Conservation (phyloP, 257 asterid genomes). For the Solanum lycopersicoides region DNA sequence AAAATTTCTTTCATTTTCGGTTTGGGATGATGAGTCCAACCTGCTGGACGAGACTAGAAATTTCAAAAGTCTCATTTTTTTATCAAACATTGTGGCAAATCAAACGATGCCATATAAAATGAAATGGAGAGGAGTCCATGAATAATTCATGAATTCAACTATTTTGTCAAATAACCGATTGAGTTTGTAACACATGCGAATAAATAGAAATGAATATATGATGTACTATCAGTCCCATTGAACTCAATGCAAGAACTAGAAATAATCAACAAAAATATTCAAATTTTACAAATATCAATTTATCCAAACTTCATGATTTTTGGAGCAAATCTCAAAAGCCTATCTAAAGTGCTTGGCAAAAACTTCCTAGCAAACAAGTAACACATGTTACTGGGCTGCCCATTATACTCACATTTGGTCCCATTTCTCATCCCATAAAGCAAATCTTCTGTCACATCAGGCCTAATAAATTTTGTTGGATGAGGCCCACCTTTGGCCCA, state of each 20-base stretch:
- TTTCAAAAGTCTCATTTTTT: too few species aligned
- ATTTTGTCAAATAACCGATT: neutral
- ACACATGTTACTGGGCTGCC: conserved; percentile 33
- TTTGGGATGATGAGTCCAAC: too few species aligned
- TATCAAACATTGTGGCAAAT: rapidly evolving
- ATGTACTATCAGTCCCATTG: neutral
- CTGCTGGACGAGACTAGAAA: too few species aligned
- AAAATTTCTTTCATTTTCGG: too few species aligned
- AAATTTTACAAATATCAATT: neutral
- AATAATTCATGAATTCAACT: neutral
- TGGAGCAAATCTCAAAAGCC: conserved; percentile 47
- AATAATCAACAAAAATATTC: neutral
- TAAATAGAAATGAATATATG: neutral
- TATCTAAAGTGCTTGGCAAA: conserved; percentile 31
- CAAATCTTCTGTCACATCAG: conserved; percentile 27
- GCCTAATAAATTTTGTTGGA: conserved; percentile 34
- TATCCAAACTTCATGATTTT: conserved; percentile 22
- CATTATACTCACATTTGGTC: conserved; percentile 40
- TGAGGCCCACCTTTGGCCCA: conserved; percentile 82
- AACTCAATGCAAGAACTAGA: neutral
- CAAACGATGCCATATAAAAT: too few species aligned
- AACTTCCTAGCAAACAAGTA: conserved; percentile 77
- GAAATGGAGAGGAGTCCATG: rapidly evolving
- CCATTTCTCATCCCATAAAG: conserved; percentile 27
- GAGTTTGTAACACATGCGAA: neutral